These are phyloP conservation scores for Trichoderma sp. DNA, from an alignment of 2,329 filamentous ascomycete species.

Conservation along the genomic window DNA sequence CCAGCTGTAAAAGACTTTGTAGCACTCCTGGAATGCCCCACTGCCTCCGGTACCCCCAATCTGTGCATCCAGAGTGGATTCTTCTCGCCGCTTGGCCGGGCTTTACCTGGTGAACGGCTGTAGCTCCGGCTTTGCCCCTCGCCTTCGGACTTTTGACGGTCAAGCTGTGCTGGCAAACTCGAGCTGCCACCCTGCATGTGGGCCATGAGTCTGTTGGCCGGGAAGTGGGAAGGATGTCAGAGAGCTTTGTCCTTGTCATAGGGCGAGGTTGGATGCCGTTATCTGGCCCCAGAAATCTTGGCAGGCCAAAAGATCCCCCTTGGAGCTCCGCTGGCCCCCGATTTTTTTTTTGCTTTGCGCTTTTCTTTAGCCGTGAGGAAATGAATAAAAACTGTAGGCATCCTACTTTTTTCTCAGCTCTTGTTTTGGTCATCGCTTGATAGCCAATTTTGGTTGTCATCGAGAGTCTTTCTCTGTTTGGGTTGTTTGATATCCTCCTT, in stretches of 20 bases:
- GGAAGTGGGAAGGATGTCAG: background rate
- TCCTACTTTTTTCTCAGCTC: background rate
- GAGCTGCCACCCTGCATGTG: slow-evolving; percentile 5
- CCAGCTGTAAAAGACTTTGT: background rate
- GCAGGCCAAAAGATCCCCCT: background rate
- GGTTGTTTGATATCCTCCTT: background rate
- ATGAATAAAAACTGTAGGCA: slow-evolving; percentile 2
- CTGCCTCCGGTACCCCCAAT: slow-evolving; percentile 8
- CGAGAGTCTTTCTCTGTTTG: background rate
- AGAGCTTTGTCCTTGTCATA: background rate
- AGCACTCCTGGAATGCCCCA: background rate
- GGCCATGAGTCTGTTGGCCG: slow-evolving; percentile 1
- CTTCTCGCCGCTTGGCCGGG: slow-evolving; percentile 1
- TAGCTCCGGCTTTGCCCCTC: slow-evolving; percentile 4
- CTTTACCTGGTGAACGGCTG: slow-evolving; percentile 1
- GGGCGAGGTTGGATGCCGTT: slow-evolving; percentile 5
- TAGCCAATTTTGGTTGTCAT: slow-evolving; percentile 8
- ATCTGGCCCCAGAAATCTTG: slow-evolving; percentile 7
- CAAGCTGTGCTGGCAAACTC: slow-evolving; percentile 13
- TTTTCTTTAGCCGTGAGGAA: background rate
- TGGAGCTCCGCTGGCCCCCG: slow-evolving; percentile 11
- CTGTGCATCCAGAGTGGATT: slow-evolving; percentile 1
- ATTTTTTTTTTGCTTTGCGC: background rate
- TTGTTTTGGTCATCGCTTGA: slow-evolving; percentile 4
- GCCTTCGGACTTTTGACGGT: slow-evolving; percentile 4